Evolutionary conservation across 495 filamentous ascomycete genomes (phyloP), one percentile per base, ranked within the genome.

Genomic region (Aspergillus conjunctus): DNA sequence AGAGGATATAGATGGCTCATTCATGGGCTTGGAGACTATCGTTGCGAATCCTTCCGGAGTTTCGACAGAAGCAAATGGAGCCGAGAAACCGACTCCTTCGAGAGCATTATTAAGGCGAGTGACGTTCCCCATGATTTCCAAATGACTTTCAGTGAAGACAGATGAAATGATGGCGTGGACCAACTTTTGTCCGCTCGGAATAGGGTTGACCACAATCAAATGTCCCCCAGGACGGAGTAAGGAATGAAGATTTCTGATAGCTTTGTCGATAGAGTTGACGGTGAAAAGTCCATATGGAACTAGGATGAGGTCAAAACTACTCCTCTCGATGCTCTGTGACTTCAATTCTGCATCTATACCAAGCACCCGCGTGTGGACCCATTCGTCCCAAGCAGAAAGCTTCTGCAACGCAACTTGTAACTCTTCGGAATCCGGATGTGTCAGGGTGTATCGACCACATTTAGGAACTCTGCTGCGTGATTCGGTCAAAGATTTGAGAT

Each of bases 281-380:
- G 75, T 76, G 54, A 83, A 77, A 1, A 86, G 57, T 2, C 74
- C 77, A 60, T 77, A 69, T 4, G 74, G 59, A 7, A 75, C 71
- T 10, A 84, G 62, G 17, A 83, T 67, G 0, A 83, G 50, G 56
- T 84, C 80, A 56, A 72, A 83, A 0, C 52, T 56, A 8, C 53
- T 50, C 9, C 58, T 53, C 10, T 61, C 58, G 50, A 76, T 71
- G 3, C 72, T 77, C 43, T 81, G 77, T 6, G 64, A 48, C 0
- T 60, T 1, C 3, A 73, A 68, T 49, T 80, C 68, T 7, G 64
- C 54, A 4, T 56, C 53, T 10, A 81, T 72, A 56, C 81, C 75
- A 7, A 84, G 65, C 12, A 56, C 63, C 54, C 68, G 63, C 58
- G 69, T 80, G 1, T 71, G 66, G 11, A 79, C 64, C 49, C 64